Conservation (phyloP, 2,329 filamentous ascomycete genomes). For the Ophiostoma perfectum region DNA sequence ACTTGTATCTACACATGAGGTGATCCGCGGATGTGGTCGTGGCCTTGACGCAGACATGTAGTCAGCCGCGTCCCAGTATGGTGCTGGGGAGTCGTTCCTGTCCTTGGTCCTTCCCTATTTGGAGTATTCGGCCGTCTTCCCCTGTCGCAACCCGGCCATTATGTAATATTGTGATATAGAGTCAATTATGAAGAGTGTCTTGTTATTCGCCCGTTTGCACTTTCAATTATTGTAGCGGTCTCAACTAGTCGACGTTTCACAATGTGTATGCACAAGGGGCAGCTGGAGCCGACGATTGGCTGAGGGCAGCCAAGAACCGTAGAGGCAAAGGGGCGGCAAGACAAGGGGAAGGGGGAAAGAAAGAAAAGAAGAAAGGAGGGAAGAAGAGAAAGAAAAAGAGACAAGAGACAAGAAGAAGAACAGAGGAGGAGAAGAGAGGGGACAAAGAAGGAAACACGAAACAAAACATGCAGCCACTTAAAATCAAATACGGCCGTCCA, state of each 20-base stretch:
- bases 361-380: background rate
- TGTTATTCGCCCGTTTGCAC: no score
- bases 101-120: no score
- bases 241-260: slow-evolving; percentile 18
- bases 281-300: slow-evolving; percentile 8
- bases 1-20: background rate
- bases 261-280: slow-evolving; percentile 16
- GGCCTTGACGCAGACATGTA: no score
- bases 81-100: no score
- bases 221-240: background rate
- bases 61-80: no score
- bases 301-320: background rate
- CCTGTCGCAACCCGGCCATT: no score
- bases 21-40: background rate
- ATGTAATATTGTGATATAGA: background rate
- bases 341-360: background rate
- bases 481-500: slow-evolving; percentile 11
- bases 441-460: slow-evolving; percentile 7
- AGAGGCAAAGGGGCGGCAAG: background rate
- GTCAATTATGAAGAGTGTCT: background rate
- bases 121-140: no score
- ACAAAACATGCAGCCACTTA: slow-evolving; percentile 9
- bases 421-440: background rate
- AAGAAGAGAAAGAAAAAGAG: background rate
- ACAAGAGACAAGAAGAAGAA: background rate